phyloP scores from a whole-genome alignment of 2,329 filamentous ascomycete genomes.

The Trichoderma hamatum region DNA sequence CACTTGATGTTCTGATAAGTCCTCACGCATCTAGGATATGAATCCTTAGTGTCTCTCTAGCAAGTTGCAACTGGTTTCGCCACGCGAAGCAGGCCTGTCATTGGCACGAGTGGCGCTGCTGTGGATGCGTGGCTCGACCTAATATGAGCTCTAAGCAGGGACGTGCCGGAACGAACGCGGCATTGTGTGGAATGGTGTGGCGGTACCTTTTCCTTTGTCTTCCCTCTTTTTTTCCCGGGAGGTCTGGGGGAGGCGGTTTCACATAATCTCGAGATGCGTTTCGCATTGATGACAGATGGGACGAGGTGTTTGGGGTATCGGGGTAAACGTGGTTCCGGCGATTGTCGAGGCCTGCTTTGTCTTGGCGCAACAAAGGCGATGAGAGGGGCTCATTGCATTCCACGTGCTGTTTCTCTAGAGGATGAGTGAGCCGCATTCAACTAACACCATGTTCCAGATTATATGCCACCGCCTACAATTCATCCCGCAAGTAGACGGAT shows the following conservation, averaged over 20 bases:
- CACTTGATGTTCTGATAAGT: background rate
- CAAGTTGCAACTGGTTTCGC: constrained; percentile 9
- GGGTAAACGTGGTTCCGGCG: background rate
- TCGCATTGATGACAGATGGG: constrained; percentile 17
- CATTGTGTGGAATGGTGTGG: background rate
- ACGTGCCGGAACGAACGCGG: background rate
- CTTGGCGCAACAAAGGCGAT: background rate
- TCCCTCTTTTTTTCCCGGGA: background rate
- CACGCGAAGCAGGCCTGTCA: background rate
- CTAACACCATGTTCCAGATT: background rate
- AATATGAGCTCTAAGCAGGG: background rate
- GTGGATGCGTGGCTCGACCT: background rate
- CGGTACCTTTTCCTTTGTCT: background rate
- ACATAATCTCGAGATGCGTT: constrained; percentile 2
- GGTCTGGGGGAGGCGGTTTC: constrained; percentile 3
- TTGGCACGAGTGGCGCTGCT: constrained; percentile 13
- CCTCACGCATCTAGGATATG: constrained; percentile 4
- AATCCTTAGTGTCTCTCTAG: constrained; percentile 12
- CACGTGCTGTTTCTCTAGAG: background rate
- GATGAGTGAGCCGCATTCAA: background rate
- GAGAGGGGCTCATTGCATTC: background rate
- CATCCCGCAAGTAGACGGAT: background rate
- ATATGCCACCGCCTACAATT: background rate
- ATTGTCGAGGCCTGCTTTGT: background rate
- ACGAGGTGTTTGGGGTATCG: background rate